Percentiles rank a stretch among this genome's conserved stretches.
Evolutionary conservation across 345 rosid genomes (phyloP).

Genomic region (Citrus mangshanensis): DNA sequence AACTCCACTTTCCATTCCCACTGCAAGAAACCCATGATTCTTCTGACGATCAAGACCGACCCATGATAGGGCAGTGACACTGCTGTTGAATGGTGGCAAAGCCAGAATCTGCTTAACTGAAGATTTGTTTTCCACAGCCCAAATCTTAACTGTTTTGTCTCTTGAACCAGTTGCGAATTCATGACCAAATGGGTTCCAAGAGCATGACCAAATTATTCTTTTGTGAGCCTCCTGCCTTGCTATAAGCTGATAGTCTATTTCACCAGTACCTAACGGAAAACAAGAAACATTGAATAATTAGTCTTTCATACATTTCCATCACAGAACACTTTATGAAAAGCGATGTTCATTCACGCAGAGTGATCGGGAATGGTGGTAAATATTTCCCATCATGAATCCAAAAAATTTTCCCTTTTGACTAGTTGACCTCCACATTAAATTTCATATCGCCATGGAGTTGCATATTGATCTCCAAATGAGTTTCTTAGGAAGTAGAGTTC

Average conservation of each 20-base stretch:
- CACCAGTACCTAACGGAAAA: conserved; percentile 34
- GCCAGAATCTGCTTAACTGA: conserved; percentile 48
- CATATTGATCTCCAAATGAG: not conserved
- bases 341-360: not conserved
- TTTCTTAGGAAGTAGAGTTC: not conserved
- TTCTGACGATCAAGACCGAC: conserved; percentile 49
- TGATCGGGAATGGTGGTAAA: not conserved
- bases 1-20: conserved; percentile 81
- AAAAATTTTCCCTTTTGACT: not conserved
- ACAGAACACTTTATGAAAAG: not conserved
- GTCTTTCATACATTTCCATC: not conserved
- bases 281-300: not conserved
- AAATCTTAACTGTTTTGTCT: conserved; percentile 90
- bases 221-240: conserved; percentile 87
- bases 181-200: conserved; percentile 90
- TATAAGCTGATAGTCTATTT: conserved; percentile 48
- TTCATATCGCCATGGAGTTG: not conserved
- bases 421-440: not conserved
- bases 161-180: conserved; percentile 93
- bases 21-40: conserved; percentile 57
- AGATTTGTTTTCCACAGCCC: conserved; percentile 52
- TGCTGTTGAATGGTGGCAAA: conserved; percentile 66
- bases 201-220: conserved; percentile 96
- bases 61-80: conserved; percentile 90
- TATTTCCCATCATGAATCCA: not conserved